A percentile compares a stretch with the other conserved stretches of the same genome.
phyloP scores from a whole-genome alignment of 169 alveolate species.

The Theileria orientalis region DNA sequence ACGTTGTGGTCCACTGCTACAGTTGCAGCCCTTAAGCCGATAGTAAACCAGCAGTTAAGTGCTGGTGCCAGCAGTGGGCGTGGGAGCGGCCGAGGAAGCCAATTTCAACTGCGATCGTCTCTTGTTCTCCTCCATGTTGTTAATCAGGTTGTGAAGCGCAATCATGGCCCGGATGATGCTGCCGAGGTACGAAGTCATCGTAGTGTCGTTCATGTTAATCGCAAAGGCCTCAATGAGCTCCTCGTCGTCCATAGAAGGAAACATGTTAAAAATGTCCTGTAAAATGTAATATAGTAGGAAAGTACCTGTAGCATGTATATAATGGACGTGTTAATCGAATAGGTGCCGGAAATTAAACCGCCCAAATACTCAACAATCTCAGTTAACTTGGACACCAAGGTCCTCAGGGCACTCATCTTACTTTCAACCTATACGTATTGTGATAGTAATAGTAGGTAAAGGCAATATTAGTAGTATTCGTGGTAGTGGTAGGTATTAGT shows the following conservation, averaged over 20 bases:
- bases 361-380: constrained; percentile 73
- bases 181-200: constrained; percentile 90
- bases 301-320: constrained; percentile 85
- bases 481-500: not conserved
- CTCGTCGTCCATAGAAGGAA: constrained; percentile 88
- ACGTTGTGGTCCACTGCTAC: no score
- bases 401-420: constrained; percentile 71
- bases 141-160: constrained; percentile 92
- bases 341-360: constrained; percentile 81
- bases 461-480: no score
- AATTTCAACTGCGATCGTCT: constrained; percentile 20
- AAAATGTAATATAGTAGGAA: not conserved
- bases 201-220: constrained; percentile 90
- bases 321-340: constrained; percentile 85
- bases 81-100: not conserved
- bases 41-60: no score
- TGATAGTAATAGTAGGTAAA: no score
- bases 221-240: constrained; percentile 88
- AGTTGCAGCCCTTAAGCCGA: no score
- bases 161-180: constrained; percentile 89
- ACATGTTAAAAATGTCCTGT: constrained; percentile 92
- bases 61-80: no score
- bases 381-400: constrained; percentile 59
- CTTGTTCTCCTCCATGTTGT: constrained; percentile 89
- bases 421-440: constrained; percentile 76